Evolutionary conservation across 768 basidiomycete genomes (phyloP), one percentile per base, ranked within the genome.

Genomic region (Phylloporus scabripes): DNA sequence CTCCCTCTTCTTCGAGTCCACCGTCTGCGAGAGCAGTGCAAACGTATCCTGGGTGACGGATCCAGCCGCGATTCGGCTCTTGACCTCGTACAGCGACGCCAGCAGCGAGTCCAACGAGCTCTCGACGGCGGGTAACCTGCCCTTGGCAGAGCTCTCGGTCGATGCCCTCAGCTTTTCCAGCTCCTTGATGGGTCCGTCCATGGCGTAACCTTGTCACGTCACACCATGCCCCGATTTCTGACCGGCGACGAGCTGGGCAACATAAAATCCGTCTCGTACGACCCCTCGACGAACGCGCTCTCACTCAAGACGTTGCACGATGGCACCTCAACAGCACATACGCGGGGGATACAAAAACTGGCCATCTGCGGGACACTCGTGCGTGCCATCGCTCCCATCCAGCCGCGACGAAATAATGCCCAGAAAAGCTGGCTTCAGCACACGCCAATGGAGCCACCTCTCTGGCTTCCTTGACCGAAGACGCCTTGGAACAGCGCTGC

Each of bases 111-210:
- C 82, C 17, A 92, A 70, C 15, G 85, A 79, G 49, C 79, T 77
- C 21, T 72, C 63, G 42, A 83, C 73, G 1, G 82, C 76, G 6
- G 76, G 72, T 0, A 70, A 60, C 65, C 80, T 85, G 20, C 75
- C 78, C 64, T 79, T 79, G 37, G 68, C 57, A 2, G 71, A 59
- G 28, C 61, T 58, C 15, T 75, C 71, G 3, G 78, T 77, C 32
- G 84, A 69, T 51, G 79, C 76, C 62, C 90, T 85, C 49, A 92
- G 79, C 68, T 81, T 91, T 23, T 77, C 78, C 6, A 92, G 75
- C 63, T 92, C 90, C 67, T 88, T 92, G 51, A 87, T 70, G 32
- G 83, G 75, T 10, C 70, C 79, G 36, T 91, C 87, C 89, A 91
- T 90, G 46, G 28, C 10, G 28, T 29, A 28, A 4, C 10, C 10